Evolutionary conservation across 345 rosid species (phyloP).

Genomic region (Rhodamnia rubescens): DNA sequence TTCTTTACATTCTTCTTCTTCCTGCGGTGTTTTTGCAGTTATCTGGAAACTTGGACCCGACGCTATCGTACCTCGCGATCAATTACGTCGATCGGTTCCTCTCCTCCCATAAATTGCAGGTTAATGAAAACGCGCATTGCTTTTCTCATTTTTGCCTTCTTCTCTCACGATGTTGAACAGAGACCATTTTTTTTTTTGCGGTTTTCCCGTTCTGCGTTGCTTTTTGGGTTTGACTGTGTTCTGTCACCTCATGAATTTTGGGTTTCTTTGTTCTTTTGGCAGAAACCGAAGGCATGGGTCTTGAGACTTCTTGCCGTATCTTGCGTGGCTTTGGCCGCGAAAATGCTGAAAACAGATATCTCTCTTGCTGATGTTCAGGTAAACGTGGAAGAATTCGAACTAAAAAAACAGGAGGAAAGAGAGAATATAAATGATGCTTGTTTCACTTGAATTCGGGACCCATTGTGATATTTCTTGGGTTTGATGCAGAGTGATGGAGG

Average conservation of each 20-base stretch:
- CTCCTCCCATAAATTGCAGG: conserved; percentile 47
- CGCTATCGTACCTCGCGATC: conserved; percentile 54
- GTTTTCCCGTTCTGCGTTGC: background rate
- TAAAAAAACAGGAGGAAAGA: background rate
- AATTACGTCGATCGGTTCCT: conserved; percentile 82
- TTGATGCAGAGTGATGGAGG: conserved; percentile 25
- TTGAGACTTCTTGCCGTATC: conserved; percentile 52
- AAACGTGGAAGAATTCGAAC: background rate
- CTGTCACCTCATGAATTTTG: background rate
- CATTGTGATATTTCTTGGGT: background rate
- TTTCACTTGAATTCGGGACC: background rate
- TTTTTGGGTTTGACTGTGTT: background rate
- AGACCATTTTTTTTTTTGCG: background rate
- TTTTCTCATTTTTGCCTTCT: background rate
- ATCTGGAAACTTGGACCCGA: conserved; percentile 25
- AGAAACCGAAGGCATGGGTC: conserved; percentile 43
- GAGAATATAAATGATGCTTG: background rate
- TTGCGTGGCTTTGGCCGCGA: conserved; percentile 62
- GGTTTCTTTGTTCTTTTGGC: background rate
- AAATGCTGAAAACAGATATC: conserved; percentile 54
- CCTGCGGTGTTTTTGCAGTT: conserved; percentile 17
- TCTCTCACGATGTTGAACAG: background rate
- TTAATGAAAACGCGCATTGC: conserved; percentile 6
- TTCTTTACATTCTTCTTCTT: background rate
- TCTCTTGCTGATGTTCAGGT: conserved; percentile 39